Base-by-base conservation (phyloP, 495 filamentous ascomycete genomes). In the Thozetella sp. region DNA sequence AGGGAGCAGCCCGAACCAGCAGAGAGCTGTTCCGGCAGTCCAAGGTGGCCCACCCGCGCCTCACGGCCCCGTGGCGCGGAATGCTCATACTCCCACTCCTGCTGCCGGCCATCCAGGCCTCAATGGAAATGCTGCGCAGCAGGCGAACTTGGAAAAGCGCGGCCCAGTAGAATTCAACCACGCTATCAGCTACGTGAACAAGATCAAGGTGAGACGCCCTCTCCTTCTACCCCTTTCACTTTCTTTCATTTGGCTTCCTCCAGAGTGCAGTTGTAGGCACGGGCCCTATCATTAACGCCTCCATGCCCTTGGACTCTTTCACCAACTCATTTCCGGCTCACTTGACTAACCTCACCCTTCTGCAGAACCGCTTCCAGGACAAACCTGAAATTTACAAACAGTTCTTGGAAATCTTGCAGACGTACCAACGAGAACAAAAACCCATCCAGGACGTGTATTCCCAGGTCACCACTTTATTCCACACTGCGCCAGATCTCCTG, bases 81-180 rank as follows among this genome's bases (percentile, higher is more conserved):
- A 79, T 74, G 66, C 81, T 70, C 73, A 80, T 53, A 86, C 83
- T 13, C 83, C 83, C 3, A 83, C 80, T 19, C 82, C 82, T 4
- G 64, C 70, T 26, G 68, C 71, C 17, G 72, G 69, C 1, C 76
- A 72, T 48, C 67, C 71, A 25, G 65, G 56, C 22, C 68, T 78
- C 60, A 82, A 76, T 57, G 78, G 77, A 2, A 65, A 57, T 30
- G 70, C 72, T n/a, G 74, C 67, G 12, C 73, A 76, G 51, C 89
- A 89, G 57, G 74, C 80, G 3, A 89, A 84, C 40, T 71, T 91
- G 59, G 92, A 93, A 73, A 95, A 95, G 76, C 84, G 93, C 59
- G 93, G 93, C 12, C 96, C 96, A 13, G 96, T 99, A 1, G 96
- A 99, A 69, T 99, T 99, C 77, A 99, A 99, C 73, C 96, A 99